phyloP scores from a whole-genome alignment of 441 rosid species.

The Brassica balearica region DNA sequence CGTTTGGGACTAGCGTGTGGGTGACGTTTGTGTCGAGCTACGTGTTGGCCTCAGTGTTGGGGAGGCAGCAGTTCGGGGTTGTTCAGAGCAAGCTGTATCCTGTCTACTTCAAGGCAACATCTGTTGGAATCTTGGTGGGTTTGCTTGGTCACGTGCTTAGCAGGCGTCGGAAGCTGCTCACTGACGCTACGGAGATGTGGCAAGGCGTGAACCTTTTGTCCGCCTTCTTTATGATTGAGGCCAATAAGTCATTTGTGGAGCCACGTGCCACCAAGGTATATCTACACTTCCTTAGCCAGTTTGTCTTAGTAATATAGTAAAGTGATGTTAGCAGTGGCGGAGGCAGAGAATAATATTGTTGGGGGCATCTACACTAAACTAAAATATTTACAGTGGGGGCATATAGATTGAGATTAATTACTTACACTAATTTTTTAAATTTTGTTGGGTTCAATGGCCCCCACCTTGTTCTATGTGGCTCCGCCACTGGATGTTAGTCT shows the following conservation, averaged over 20 bases:
- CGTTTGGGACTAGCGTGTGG: slow-evolving; percentile 79
- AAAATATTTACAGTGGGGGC: too few species aligned
- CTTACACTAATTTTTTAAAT: too few species aligned
- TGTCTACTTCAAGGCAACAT: slow-evolving; percentile 63
- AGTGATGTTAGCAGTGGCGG: too few species aligned
- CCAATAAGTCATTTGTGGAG: slow-evolving; percentile 66
- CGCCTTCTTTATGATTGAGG: slow-evolving; percentile 53
- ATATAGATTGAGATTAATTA: too few species aligned
- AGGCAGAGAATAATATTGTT: too few species aligned
- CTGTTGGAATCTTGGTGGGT: slow-evolving; percentile 51
- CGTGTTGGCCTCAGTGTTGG: slow-evolving; percentile 56
- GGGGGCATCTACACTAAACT: too few species aligned
- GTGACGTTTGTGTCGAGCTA: slow-evolving; percentile 77
- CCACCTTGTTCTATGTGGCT: too few species aligned
- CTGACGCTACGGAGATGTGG: slow-evolving; percentile 31
- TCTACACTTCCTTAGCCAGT: not conserved
- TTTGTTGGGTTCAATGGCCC: too few species aligned
- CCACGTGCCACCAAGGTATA: slow-evolving; percentile 80
- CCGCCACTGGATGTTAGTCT: too few species aligned
- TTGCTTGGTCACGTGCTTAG: slow-evolving; percentile 63
- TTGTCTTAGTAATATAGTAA: not conserved
- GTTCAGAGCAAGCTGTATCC: slow-evolving; percentile 91
- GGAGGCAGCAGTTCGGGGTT: slow-evolving; percentile 74
- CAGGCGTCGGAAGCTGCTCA: slow-evolving; percentile 35
- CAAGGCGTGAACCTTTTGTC: slow-evolving; percentile 55